These are phyloP conservation scores for Cutaneotrichosporon daszewskae DNA, from an alignment of 1,284 basidiomycete species.

Conservation along the genomic window DNA sequence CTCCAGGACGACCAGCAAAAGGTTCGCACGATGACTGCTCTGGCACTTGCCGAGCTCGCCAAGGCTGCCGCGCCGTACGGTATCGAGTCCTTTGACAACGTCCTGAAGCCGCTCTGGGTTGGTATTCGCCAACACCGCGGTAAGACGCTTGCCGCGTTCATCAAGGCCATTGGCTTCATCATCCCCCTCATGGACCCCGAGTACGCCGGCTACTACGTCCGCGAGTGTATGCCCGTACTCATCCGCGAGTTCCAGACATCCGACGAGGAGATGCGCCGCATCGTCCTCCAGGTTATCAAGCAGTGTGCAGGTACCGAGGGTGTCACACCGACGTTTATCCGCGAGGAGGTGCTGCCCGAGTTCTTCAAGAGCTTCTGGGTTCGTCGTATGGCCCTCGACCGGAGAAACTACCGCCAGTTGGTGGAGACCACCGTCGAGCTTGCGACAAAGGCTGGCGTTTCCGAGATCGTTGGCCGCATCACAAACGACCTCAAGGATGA, in stretches of 20 bases:
- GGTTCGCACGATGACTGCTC: slow-evolving; percentile 96
- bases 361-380: slow-evolving; percentile 99
- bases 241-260: slow-evolving; percentile 99
- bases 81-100: slow-evolving; percentile 98
- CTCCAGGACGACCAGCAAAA: slow-evolving; percentile 98
- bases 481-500: slow-evolving; percentile 97
- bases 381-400: slow-evolving; percentile 92
- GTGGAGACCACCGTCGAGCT: slow-evolving; percentile 98
- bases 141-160: slow-evolving; percentile 94
- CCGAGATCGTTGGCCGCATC: slow-evolving; percentile 89
- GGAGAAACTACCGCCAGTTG: slow-evolving; percentile 92
- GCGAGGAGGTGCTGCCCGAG: slow-evolving; percentile 96
- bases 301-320: slow-evolving; percentile 98
- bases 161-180: slow-evolving; percentile 99
- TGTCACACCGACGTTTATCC: slow-evolving; percentile 88
- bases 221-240: slow-evolving; percentile 93
- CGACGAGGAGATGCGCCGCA: slow-evolving; percentile 99
- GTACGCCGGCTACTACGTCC: slow-evolving; percentile 95
- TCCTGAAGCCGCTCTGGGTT: slow-evolving; percentile 95
- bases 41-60: slow-evolving; percentile 91
- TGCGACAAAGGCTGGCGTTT: slow-evolving; percentile 91
- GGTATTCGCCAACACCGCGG: slow-evolving; percentile 97
- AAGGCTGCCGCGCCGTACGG: slow-evolving; percentile 98
- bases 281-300: slow-evolving; percentile 97
- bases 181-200: slow-evolving; percentile 99